Base-by-base conservation (phyloP, 768 basidiomycete genomes). In the Lactarius indigo region DNA sequence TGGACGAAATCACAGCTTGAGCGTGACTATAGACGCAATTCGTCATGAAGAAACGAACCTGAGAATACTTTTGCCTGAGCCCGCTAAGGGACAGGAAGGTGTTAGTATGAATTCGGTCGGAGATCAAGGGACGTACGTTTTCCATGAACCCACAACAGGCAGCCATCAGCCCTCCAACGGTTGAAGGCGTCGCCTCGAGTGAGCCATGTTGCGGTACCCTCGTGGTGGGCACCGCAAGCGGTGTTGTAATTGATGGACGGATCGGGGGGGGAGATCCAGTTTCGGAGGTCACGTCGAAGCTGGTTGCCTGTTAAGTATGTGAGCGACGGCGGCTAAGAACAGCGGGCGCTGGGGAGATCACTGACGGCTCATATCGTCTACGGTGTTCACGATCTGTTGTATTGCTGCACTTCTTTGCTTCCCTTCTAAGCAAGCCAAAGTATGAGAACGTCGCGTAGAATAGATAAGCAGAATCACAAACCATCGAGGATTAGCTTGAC, bases 11-110 rank as follows among this genome's bases (percentile, higher is more conserved):
- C 0, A 5, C 18, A 23, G 3, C 20, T 3, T 59, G 3, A 50
- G 7, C 5, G 8, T 18, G 17, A 50, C 2, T 10, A 5, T 2
- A 2, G 1, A 8, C 8, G n/a, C 0, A 3, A 9, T 10, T 2
- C 6, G 1, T 39, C 2, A 13, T 18, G 2, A 0, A 7, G n/a
- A 8, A n/a, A 57, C 42, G 1, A 13, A 64, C 64, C 42, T 47
- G 0, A 64, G 57, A 17, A 59, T 35, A 59, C n/a, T 64, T 20
- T 64, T 64, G 0, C 64, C 64, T 1, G 64, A 64, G 18, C 64
- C 64, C n/a, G 58, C 64, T 64, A 42, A 1, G 5, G 26, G 33
- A 3, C 54, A 28, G 39, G 2, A 28, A n/a, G 8, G 9, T 2
- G 9, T 59, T 15, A 31, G 59, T 26, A 54, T n/a, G 12, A 28